A percentile compares a stretch with the other conserved stretches of the same genome.
Evolutionary conservation across 495 filamentous ascomycete species (phyloP).

Genomic region (Lindgomyces ingoldianus): DNA sequence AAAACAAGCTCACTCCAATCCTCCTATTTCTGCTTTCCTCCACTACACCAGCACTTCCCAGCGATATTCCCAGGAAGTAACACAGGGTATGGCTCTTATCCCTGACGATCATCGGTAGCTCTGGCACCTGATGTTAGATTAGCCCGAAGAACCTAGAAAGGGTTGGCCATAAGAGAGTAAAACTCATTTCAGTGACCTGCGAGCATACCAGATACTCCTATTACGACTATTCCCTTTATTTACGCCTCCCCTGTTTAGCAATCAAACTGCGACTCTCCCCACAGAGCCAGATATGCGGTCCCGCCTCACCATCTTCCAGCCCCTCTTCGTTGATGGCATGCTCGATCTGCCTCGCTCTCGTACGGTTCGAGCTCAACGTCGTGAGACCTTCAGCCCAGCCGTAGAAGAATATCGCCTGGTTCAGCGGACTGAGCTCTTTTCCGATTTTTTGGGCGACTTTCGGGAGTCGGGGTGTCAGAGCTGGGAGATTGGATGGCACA

Average conservation of each 20-base stretch:
- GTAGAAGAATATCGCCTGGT: constrained; percentile 66
- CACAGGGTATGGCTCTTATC: too few species aligned
- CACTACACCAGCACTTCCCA: too few species aligned
- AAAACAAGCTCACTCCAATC: too few species aligned
- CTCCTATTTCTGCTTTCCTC: too few species aligned
- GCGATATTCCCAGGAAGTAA: too few species aligned
- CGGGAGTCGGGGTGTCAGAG: constrained; percentile 22
- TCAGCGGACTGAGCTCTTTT: constrained; percentile 59
- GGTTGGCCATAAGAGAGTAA: too few species aligned
- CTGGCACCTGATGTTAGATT: too few species aligned
- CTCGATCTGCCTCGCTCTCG: constrained; percentile 65
- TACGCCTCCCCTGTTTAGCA: constrained; percentile 58
- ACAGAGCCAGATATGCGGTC: constrained; percentile 63
- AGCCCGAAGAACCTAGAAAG: too few species aligned
- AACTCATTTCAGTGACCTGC: too few species aligned
- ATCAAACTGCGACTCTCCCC: constrained; percentile 65
- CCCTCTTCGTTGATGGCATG: constrained; percentile 28
- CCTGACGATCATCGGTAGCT: too few species aligned
- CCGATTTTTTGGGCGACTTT: constrained; percentile 27
- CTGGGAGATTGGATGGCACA: constrained; percentile 43
- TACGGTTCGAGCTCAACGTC: constrained; percentile 68
- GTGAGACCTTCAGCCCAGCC: constrained; percentile 63
- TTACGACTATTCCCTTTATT: too few species aligned
- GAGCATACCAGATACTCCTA: too few species aligned
- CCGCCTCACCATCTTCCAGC: constrained; percentile 48